Evolutionary conservation across 1,284 basidiomycete genomes (phyloP).

Genomic region (Peniophora sp.): DNA sequence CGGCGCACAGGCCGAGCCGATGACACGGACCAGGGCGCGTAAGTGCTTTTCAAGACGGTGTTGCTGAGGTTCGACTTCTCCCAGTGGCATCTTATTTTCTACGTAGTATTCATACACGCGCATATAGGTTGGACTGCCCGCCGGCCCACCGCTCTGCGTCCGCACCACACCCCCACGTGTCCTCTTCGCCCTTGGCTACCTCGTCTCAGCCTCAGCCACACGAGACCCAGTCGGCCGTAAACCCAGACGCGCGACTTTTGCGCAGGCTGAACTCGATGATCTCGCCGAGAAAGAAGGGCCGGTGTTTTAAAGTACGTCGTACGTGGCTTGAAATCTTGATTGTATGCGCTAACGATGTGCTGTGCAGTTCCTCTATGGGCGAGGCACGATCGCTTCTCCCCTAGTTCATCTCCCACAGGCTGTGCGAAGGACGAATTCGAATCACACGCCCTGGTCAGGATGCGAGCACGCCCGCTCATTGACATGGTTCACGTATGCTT

Average conservation of each 20-base stretch:
- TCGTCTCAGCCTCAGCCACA: constrained; percentile 57
- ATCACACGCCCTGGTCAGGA: no score
- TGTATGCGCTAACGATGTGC: not conserved
- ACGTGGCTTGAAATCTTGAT: not conserved
- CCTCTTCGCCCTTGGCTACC: constrained; percentile 54
- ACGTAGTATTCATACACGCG: not conserved
- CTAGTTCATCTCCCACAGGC: no score
- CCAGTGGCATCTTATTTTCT: constrained; percentile 5
- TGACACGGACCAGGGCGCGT: constrained; percentile 56
- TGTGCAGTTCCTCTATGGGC: constrained; percentile 46
- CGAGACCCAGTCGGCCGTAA: constrained; percentile 64
- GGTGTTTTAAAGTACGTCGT: constrained; percentile 24
- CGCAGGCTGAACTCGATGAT: constrained; percentile 49
- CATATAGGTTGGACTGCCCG: constrained; percentile 25
- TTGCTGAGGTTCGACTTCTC: constrained; percentile 41
- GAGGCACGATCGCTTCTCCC: no score
- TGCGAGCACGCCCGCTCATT: no score
- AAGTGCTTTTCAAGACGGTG: constrained; percentile 37
- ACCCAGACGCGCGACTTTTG: constrained; percentile 64
- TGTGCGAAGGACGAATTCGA: no score
- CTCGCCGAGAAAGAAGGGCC: constrained; percentile 38
- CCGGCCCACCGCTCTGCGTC: constrained; percentile 38
- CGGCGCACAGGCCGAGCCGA: constrained; percentile 39
- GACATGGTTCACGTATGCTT: no score
- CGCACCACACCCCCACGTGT: constrained; percentile 61